phyloP scores from a whole-genome alignment of 1,139 yeast genomes.

The Sugiyamaella neomexicana region DNA sequence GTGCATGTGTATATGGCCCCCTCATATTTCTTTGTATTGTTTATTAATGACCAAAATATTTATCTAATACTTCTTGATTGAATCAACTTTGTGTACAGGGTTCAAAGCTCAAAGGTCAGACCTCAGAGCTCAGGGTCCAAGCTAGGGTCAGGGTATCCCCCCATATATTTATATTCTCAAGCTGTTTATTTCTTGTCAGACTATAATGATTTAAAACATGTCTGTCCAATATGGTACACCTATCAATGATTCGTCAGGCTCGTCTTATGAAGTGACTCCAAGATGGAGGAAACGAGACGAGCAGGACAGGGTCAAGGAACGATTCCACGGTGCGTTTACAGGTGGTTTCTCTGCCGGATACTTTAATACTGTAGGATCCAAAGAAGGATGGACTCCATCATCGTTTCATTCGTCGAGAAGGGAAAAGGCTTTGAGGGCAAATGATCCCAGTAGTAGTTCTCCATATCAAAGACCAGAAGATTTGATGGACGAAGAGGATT shows the following conservation, averaged over 20 bases:
- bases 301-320: constrained; percentile 22
- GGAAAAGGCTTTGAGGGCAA: constrained; percentile 22
- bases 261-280: constrained; percentile 15
- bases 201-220: background rate
- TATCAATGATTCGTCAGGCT: constrained; percentile 7
- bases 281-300: constrained; percentile 23
- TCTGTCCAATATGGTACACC: constrained; percentile 22
- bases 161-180: no score
- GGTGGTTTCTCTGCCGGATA: constrained; percentile 43
- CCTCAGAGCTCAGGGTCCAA: background rate
- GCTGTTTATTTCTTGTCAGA: no score
- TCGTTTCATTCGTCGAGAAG: constrained; percentile 31
- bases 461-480: constrained; percentile 29
- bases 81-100: no score
- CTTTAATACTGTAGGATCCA: constrained; percentile 40
- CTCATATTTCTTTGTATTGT: constrained; percentile 4
- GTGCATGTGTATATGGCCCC: constrained; percentile 15
- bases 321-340: constrained; percentile 41
- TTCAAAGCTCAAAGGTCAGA: no score
- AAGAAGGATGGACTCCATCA: constrained; percentile 41
- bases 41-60: constrained; percentile 16
- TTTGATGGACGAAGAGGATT: constrained; percentile 41
- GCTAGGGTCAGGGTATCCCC: no score
- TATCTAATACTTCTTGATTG: background rate
- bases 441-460: constrained; percentile 14